Percentiles rank a stretch among this genome's conserved stretches.
Conservation (phyloP, 2,329 filamentous ascomycete species). For the Neofusicoccum cordaticola region DNA sequence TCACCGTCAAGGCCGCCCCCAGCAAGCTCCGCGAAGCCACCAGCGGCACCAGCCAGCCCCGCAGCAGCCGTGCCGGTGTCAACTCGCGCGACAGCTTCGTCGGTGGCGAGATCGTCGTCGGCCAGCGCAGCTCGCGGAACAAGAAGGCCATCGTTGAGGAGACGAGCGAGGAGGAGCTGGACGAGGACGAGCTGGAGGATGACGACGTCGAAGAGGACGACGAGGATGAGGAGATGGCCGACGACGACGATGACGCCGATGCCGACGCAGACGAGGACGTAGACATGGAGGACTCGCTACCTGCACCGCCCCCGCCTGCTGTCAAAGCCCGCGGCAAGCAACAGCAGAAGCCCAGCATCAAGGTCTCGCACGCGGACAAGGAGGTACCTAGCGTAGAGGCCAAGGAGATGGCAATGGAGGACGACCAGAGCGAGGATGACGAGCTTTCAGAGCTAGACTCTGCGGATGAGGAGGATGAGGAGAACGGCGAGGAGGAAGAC, state of each 20-base stretch:
- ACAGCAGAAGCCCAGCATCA: conserved; percentile 39
- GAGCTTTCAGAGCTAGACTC: conserved; percentile 41
- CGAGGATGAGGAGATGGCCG: conserved; percentile 35
- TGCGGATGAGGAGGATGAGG: conserved; percentile 39
- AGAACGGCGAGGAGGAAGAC: conserved; percentile 42
- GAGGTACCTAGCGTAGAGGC: conserved; percentile 38
- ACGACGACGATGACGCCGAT: conserved; percentile 24
- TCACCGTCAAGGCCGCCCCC: conserved; percentile 51
- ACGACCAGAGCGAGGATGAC: conserved; percentile 47
- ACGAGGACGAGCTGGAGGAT: conserved; percentile 37
- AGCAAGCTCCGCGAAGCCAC: conserved; percentile 50
- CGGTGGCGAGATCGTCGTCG: conserved; percentile 29
- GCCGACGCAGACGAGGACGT: conserved; percentile 20
- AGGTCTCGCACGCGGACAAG: conserved; percentile 27
- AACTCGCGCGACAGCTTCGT: conserved; percentile 24
- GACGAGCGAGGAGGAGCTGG: conserved; percentile 41
- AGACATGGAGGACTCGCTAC: conserved; percentile 25
- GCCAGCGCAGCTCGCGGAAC: conserved; percentile 38
- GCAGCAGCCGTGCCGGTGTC: conserved; percentile 28
- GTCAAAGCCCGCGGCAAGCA: conserved; percentile 20
- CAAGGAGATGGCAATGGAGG: conserved; percentile 48
- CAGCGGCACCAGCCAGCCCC: conserved; percentile 29
- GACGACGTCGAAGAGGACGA: conserved; percentile 38
- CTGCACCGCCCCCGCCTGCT: conserved; percentile 25
- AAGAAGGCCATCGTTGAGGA: conserved; percentile 39